phyloP scores from a whole-genome alignment of 768 basidiomycete species.

The Trametes cingulata region DNA sequence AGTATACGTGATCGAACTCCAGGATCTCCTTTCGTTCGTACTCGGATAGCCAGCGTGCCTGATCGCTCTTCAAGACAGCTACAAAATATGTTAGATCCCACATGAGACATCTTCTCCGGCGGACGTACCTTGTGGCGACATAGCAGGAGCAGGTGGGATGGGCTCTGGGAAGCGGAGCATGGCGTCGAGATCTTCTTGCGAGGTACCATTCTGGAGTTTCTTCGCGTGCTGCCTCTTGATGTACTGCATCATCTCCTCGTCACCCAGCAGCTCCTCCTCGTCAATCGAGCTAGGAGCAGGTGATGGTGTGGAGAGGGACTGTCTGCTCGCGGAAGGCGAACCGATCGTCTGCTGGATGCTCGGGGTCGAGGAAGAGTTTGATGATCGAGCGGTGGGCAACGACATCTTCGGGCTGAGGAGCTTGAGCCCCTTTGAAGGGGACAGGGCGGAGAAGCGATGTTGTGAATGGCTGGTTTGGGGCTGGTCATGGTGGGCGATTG shows the following conservation, averaged over 20 bases:
- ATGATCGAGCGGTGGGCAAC: slow-evolving; percentile 54
- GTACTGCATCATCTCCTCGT: slow-evolving; percentile 97
- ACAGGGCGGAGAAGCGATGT: slow-evolving; percentile 79
- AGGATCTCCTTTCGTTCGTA: slow-evolving; percentile 91
- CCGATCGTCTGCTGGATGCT: slow-evolving; percentile 52
- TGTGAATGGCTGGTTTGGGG: slow-evolving; percentile 38
- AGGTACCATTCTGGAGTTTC: slow-evolving; percentile 79
- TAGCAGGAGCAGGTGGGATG: slow-evolving; percentile 62
- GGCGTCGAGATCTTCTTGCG: slow-evolving; percentile 84
- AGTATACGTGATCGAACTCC: slow-evolving; percentile 85
- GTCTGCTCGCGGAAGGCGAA: slow-evolving; percentile 70
- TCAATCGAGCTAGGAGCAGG: slow-evolving; percentile 76
- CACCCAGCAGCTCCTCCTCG: slow-evolving; percentile 85
- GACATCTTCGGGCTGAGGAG: slow-evolving; percentile 79
- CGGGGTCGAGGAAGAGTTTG: slow-evolving; percentile 50
- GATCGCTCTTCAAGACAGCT: slow-evolving; percentile 69
- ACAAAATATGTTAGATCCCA: slow-evolving; percentile 19
- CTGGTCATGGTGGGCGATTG: slow-evolving; percentile 40
- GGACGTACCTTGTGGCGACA: slow-evolving; percentile 69
- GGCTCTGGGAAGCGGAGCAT: slow-evolving; percentile 94
- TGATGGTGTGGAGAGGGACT: slow-evolving; percentile 82
- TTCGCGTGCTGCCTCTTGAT: slow-evolving; percentile 88
- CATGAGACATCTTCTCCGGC: neutral
- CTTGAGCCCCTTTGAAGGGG: slow-evolving; percentile 83
- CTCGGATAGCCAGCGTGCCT: slow-evolving; percentile 73